Evolutionary conservation across 2,329 filamentous ascomycete genomes (phyloP), one percentile per base, ranked within the genome.

Genomic region (Setomelanomma holmii): DNA sequence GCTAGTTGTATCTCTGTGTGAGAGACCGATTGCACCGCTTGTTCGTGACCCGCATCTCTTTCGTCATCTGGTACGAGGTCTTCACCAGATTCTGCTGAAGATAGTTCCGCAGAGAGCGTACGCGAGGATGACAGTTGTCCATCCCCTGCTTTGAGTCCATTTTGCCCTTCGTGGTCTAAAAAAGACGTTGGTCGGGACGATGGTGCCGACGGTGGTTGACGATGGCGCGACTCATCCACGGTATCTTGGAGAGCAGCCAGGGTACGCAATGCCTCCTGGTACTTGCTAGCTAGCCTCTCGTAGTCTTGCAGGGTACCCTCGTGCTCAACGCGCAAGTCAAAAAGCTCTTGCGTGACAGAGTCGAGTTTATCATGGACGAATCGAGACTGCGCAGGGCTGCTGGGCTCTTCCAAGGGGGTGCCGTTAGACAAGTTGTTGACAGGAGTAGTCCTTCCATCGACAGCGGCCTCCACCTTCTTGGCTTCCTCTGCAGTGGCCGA

Each of bases 361-460:
- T 98, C 93, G 12, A 98, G 84, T 77, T 98, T 97, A 72, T 98
- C 93, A 5, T 90, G 89, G 46, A 97, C 90, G 65, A 92, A 92
- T 59, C 88, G 89, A 39, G 86, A 88, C 72, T 97, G 93, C 0
- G 90, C 89, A 12, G 90, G 87, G 69, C 86, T 95, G 56, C 85
- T 84, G 11, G 84, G 79, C 1, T 81, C 75, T 39, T 84, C 79
- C 16, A 64, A 52, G n/a, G 62, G 44, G 6, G 64, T 58, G 10
- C 58, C 64, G 17, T 62, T 58, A 14, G 59, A 40, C 1, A 66
- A 43, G 4, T 61, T 63, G 5, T 61, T 63, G 40, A 47, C 60
- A 4, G 56, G 53, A 5, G 66, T 47, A 11, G 53, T 49, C 12
- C 55, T 63, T 30, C 52, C 57, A 16, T 56, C 45, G 17, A 54